Evolutionary conservation across 768 basidiomycete species (phyloP).

Genomic region (Naematelia encephala): DNA sequence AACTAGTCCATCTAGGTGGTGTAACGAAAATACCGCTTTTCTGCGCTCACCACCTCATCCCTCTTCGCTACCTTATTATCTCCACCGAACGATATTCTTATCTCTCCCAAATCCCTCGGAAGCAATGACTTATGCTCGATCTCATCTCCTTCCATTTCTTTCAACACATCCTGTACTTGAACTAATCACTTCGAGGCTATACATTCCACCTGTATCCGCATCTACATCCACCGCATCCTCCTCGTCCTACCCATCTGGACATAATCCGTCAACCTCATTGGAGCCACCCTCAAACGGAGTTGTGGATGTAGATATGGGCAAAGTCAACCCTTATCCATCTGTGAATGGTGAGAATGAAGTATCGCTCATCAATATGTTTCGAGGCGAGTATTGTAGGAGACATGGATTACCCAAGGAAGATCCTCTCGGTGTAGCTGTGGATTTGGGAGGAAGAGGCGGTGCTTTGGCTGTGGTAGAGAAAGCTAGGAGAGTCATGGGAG

Average conservation of each 20-base stretch:
- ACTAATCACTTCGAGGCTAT: slow-evolving; percentile 39
- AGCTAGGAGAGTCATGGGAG: slow-evolving; percentile 86
- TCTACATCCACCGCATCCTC: slow-evolving; percentile 7
- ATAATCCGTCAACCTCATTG: neutral
- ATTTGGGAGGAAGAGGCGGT: slow-evolving; percentile 80
- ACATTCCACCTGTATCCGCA: slow-evolving; percentile 61
- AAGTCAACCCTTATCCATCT: neutral
- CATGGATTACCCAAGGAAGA: slow-evolving; percentile 85
- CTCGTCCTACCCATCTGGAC: neutral
- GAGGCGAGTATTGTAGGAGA: slow-evolving; percentile 81
- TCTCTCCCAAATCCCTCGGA: slow-evolving; percentile 59
- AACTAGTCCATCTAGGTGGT: slow-evolving; percentile 78
- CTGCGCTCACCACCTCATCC: slow-evolving; percentile 60
- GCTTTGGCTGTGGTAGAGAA: slow-evolving; percentile 91
- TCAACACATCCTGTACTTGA: slow-evolving; percentile 54
- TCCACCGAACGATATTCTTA: slow-evolving; percentile 88
- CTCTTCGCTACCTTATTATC: slow-evolving; percentile 80
- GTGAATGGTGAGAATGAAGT: neutral
- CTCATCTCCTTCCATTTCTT: slow-evolving; percentile 60
- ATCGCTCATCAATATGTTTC: slow-evolving; percentile 70
- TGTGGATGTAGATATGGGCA: neutral
- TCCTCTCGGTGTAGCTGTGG: slow-evolving; percentile 81
- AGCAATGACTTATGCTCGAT: slow-evolving; percentile 73
- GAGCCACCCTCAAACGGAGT: neutral
- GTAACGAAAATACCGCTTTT: slow-evolving; percentile 62